Percentiles rank a stretch among this genome's conserved stretches.
Conservation (phyloP, 2,329 filamentous ascomycete species). For the Neodidymelliopsis sp. region DNA sequence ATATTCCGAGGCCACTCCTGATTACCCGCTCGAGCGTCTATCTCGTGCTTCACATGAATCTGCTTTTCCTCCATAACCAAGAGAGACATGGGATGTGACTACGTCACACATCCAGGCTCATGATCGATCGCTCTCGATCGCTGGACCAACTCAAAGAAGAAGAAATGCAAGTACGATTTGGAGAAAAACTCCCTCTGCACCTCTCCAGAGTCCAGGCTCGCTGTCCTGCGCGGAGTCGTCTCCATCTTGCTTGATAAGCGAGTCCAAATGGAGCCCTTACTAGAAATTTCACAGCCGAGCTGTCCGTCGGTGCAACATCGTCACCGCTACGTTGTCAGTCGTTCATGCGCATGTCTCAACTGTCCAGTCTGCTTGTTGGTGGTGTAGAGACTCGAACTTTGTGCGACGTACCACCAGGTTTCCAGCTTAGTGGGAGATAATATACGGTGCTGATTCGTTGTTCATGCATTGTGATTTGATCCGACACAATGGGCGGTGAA, state of each 20-base stretch:
- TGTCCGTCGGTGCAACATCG: constrained; percentile 1
- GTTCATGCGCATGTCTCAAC: not conserved
- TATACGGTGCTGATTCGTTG: constrained; percentile 11
- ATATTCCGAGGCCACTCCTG: no score
- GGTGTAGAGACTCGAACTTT: not conserved
- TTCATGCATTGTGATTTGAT: constrained; percentile 2
- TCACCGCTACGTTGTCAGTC: not conserved
- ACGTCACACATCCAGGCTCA: no score
- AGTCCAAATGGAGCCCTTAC: not conserved
- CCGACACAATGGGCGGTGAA: constrained; percentile 20
- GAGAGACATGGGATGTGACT: no score
- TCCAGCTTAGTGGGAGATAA: constrained; percentile 4
- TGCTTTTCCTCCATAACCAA: no score
- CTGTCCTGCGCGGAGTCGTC: not conserved
- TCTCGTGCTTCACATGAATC: no score
- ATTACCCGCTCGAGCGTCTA: no score
- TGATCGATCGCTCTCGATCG: no score
- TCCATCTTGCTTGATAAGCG: not conserved
- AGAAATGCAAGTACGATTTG: not conserved
- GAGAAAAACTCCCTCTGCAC: not conserved
- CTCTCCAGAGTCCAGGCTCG: not conserved
- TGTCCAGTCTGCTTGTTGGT: not conserved
- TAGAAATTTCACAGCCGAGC: not conserved
- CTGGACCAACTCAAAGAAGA: no score
- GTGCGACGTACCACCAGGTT: constrained; percentile 9